A percentile compares a stretch with the other conserved stretches of the same genome.
phyloP scores from a whole-genome alignment of 768 basidiomycete genomes.

The Lactarius vividus region DNA sequence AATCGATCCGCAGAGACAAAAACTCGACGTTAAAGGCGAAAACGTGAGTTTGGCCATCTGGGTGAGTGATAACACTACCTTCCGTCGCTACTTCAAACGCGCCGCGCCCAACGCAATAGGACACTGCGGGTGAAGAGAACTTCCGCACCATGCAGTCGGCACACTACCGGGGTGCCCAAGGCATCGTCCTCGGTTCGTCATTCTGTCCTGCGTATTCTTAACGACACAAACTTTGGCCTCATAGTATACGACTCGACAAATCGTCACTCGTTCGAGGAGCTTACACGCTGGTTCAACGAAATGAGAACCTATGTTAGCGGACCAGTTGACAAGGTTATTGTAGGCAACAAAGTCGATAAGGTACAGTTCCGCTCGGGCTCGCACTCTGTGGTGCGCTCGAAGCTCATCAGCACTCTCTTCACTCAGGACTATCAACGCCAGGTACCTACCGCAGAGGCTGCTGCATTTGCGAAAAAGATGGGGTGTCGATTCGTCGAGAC shows the following conservation, averaged over 20 bases:
- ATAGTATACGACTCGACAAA: slow-evolving; percentile 93
- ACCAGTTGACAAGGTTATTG: slow-evolving; percentile 88
- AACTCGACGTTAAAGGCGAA: slow-evolving; percentile 79
- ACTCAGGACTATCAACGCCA: slow-evolving; percentile 82
- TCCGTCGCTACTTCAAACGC: background rate
- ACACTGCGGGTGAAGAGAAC: slow-evolving; percentile 94
- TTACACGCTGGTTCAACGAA: slow-evolving; percentile 90
- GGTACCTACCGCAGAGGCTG: slow-evolving; percentile 75
- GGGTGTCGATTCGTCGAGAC: slow-evolving; percentile 88
- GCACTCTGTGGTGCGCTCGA: background rate
- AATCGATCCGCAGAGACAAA: slow-evolving; percentile 58
- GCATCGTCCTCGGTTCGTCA: slow-evolving; percentile 64
- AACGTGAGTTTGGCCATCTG: slow-evolving; percentile 94
- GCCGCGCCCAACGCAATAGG: slow-evolving; percentile 44
- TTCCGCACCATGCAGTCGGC: slow-evolving; percentile 93
- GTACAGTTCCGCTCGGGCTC: slow-evolving; percentile 36
- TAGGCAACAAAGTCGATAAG: slow-evolving; percentile 95
- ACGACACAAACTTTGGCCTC: background rate
- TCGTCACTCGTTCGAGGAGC: slow-evolving; percentile 86
- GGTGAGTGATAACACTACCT: slow-evolving; percentile 50
- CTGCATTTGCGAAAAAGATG: slow-evolving; percentile 78
- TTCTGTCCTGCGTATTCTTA: background rate
- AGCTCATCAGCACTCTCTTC: background rate
- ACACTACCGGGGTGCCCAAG: slow-evolving; percentile 89
- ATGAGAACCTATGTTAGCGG: slow-evolving; percentile 87